Evolutionary conservation across 495 filamentous ascomycete species (phyloP).

Genomic region (Umbilicaria muhlenbergii): DNA sequence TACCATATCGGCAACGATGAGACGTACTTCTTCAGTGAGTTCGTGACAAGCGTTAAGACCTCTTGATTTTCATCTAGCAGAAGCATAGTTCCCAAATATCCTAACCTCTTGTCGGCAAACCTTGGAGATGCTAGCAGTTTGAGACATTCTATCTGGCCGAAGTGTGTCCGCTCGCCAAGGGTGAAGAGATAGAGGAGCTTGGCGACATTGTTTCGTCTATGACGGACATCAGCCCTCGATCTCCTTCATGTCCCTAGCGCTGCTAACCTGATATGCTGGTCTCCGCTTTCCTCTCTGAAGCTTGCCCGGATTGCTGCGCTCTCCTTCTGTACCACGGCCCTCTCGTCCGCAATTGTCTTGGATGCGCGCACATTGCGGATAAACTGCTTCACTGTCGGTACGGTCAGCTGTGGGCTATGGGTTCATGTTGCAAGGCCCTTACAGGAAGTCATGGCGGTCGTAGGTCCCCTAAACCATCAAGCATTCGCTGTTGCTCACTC

Average conservation of each 20-base stretch:
- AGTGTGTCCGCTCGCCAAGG: conserved; percentile 94
- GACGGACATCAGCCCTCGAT: conserved; percentile 1
- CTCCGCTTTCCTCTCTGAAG: conserved; percentile 89
- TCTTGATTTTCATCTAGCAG: conserved; percentile 97
- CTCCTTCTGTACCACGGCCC: conserved; percentile 96
- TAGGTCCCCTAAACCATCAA: conserved; percentile 1
- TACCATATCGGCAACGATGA: background rate
- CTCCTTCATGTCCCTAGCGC: background rate
- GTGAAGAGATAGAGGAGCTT: conserved; percentile 98
- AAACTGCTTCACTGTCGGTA: conserved; percentile 80
- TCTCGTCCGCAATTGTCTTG: conserved; percentile 97
- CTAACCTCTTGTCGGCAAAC: conserved; percentile 94
- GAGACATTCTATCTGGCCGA: conserved; percentile 98
- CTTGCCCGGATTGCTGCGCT: conserved; percentile 93
- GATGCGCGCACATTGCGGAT: conserved; percentile 96
- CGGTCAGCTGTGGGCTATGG: conserved; percentile 4
- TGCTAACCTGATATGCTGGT: conserved; percentile 69
- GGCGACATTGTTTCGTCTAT: conserved; percentile 94
- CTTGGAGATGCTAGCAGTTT: conserved; percentile 92
- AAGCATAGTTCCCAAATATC: conserved; percentile 92
- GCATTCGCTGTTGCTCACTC: no score
- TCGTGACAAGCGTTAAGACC: conserved; percentile 90
- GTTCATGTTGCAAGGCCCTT: conserved; percentile 21
- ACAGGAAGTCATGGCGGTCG: conserved; percentile 53
- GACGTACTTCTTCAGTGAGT: conserved; percentile 84